Conservation (phyloP, 441 rosid species). For the Breynia disticha region DNA sequence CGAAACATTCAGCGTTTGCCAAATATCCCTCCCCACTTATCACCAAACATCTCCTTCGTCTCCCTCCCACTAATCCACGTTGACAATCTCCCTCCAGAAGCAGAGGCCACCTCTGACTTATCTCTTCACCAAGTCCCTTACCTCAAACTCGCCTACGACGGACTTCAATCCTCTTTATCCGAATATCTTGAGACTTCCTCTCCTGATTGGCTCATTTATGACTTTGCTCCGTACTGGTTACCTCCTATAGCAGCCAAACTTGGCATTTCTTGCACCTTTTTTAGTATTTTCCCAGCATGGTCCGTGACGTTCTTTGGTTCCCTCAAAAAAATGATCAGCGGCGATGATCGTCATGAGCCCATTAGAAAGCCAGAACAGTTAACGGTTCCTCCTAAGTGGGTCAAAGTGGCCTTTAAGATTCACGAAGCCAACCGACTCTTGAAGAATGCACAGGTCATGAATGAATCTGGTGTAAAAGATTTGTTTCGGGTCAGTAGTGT, state of each 20-base stretch:
- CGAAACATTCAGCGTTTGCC: slow-evolving; percentile 18
- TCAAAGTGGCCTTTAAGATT: slow-evolving; percentile 7
- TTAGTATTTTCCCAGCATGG: slow-evolving; percentile 3
- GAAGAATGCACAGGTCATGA: neutral
- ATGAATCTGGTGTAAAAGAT: slow-evolving; percentile 8
- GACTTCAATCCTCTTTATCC: slow-evolving; percentile 10
- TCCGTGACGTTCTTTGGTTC: neutral
- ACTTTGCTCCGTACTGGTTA: slow-evolving; percentile 17
- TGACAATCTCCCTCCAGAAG: slow-evolving; percentile 10
- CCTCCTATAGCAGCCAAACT: slow-evolving; percentile 8
- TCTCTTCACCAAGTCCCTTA: slow-evolving; percentile 9
- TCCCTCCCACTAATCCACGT: slow-evolving; percentile 11
- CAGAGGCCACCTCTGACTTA: slow-evolving; percentile 17
- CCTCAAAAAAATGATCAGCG: neutral
- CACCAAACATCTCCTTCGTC: slow-evolving; percentile 6
- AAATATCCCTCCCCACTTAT: slow-evolving; percentile 6
- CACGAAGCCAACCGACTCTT: slow-evolving; percentile 13
- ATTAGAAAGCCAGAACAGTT: slow-evolving; percentile 12
- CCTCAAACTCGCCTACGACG: slow-evolving; percentile 19
- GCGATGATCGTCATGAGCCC: neutral
- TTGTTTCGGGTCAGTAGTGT: neutral
- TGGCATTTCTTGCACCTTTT: slow-evolving; percentile 4
- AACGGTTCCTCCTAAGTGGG: slow-evolving; percentile 10
- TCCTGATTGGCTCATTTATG: slow-evolving; percentile 18
- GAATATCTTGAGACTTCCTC: slow-evolving; percentile 11